These are phyloP conservation scores for Apostasia shenzhenica DNA, from an alignment of 106 monocot species.

Conservation along the genomic window DNA sequence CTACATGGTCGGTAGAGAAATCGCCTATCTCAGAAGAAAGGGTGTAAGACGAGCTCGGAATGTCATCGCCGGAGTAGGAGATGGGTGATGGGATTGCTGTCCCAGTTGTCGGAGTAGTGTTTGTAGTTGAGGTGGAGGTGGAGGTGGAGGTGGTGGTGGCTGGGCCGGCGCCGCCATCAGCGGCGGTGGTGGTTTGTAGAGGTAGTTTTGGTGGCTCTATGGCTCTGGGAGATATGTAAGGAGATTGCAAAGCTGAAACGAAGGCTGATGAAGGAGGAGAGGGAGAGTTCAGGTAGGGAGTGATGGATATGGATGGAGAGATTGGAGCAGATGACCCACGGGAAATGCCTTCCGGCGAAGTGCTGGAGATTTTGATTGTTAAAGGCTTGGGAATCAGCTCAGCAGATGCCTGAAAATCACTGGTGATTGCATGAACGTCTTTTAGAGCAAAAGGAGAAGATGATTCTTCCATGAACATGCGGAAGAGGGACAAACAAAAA, in stretches of 20 bases:
- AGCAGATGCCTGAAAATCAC: slow-evolving; percentile 4
- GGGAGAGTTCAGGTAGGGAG: slow-evolving; percentile 55
- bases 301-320: slow-evolving; percentile 54
- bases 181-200: slow-evolving; percentile 11
- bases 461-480: slow-evolving; percentile 29
- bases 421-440: background rate
- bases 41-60: slow-evolving; percentile 79
- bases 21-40: slow-evolving; percentile 63
- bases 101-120: slow-evolving; percentile 5
- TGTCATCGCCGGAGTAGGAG: slow-evolving; percentile 58
- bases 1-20: slow-evolving; percentile 31
- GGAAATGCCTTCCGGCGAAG: slow-evolving; percentile 3
- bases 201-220: slow-evolving; percentile 26
- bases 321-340: slow-evolving; percentile 28
- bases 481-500: background rate
- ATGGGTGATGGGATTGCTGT: slow-evolving; percentile 44
- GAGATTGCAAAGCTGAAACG: slow-evolving; percentile 67
- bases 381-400: slow-evolving; percentile 20
- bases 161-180: slow-evolving; percentile 12
- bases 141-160: background rate
- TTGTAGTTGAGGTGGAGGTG: slow-evolving; percentile 14
- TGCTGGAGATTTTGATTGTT: slow-evolving; percentile 41
- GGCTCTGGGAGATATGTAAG: slow-evolving; percentile 63
- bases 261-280: slow-evolving; percentile 71
- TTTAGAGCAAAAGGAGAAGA: slow-evolving; percentile 10